Evolutionary conservation across 768 basidiomycete genomes (phyloP), one percentile per base, ranked within the genome.

Genomic region (Tulasnella sp.): DNA sequence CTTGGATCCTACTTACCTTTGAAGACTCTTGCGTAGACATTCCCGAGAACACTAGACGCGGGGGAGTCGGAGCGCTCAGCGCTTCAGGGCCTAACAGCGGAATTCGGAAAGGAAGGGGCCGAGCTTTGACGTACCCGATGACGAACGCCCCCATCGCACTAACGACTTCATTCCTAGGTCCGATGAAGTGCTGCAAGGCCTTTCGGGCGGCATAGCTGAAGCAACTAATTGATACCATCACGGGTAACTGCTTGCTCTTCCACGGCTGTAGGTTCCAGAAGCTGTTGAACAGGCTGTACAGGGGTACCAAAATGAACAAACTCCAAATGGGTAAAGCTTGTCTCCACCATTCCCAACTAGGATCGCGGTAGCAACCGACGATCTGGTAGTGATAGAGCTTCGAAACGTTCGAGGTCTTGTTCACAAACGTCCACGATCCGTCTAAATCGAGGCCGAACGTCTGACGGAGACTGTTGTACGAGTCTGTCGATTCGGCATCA

Each of bases 171-270:
- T 80, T 93, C 31, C 93, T 92, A 85, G 92, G 91, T 86, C 94
- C 93, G 83, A 96, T 95, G 84, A 92, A 95, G 83, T 94, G 93
- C 84, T 94, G 94, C 75, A 94, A 93, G 74, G 92, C 87, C 85
- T 93, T 94, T 85, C 95, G 95, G 40, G 93, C 91, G 11, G 92
- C 90, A 83, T 93, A 95, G 18, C 92, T 91, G 77, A 89, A 89
- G 84, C 94, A 96, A 24, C 94, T 94, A 82, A 96, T 95, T 83
- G 92, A 81, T 80, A 95, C 92, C 95, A 96, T 96, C 28, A 96
- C 92, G 18, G 90, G 89, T 46, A 96, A 88, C 83, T 96, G 92
- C 83, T 87, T 89, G 84, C 91, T 92, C 83, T 87, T 89, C 83
- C 93, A 86, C 11, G 94, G 95, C 85, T 96, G 94, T 81, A 94